Evolutionary conservation across 2,329 filamentous ascomycete genomes (phyloP).

Genomic region (Fusarium siculi): DNA sequence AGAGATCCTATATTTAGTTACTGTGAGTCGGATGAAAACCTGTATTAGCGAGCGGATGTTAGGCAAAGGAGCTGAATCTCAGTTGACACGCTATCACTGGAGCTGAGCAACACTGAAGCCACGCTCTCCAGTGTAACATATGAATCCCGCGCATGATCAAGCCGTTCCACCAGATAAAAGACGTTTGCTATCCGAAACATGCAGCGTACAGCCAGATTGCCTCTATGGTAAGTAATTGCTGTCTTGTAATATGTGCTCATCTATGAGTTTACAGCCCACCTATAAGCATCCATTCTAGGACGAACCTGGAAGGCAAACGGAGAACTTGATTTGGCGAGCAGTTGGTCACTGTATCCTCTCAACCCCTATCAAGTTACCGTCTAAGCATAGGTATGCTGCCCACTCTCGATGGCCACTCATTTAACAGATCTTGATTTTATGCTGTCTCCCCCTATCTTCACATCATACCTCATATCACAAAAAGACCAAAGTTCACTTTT

Average conservation of each 20-base stretch:
- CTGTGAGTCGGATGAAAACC: rapidly evolving
- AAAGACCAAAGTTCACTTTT: constrained; percentile 39
- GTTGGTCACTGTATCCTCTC: background rate
- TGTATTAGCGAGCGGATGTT: background rate
- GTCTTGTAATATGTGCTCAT: too few species aligned
- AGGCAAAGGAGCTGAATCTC: background rate
- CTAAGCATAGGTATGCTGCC: background rate
- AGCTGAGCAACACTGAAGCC: background rate
- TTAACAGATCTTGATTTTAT: constrained; percentile 16
- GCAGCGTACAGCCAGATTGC: too few species aligned
- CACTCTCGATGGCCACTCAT: background rate
- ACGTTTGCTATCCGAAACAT: background rate
- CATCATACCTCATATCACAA: constrained; percentile 26
- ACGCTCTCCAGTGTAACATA: background rate
- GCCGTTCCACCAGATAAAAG: background rate
- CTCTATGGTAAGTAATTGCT: too few species aligned
- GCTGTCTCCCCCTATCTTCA: constrained; percentile 4
- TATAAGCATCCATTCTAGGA: too few species aligned
- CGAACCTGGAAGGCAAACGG: too few species aligned
- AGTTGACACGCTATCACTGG: background rate
- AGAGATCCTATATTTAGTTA: rapidly evolving
- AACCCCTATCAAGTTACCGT: background rate
- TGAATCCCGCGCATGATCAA: background rate
- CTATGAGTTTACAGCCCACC: too few species aligned
- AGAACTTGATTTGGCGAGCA: too few species aligned